These are phyloP conservation scores for Talaromyces sp. DNA, from an alignment of 2,329 filamentous ascomycete genomes.

Conservation along the genomic window DNA sequence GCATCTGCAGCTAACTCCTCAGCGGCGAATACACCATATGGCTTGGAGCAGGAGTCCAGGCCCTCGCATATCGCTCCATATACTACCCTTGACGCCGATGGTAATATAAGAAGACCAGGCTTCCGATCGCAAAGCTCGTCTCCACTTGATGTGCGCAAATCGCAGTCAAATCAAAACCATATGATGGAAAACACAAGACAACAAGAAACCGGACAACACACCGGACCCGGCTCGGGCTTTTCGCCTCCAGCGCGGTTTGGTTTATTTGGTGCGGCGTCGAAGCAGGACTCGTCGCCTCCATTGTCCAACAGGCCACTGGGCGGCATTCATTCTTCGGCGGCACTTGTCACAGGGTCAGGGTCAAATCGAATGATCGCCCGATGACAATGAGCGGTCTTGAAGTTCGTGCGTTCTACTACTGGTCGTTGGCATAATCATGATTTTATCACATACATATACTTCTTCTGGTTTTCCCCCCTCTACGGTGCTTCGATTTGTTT, in stretches of 20 bases:
- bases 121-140: slow-evolving; percentile 35
- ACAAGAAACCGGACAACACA: slow-evolving; percentile 17
- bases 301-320: slow-evolving; percentile 24
- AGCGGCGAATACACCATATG: slow-evolving; percentile 39
- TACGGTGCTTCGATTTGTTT: neutral
- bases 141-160: slow-evolving; percentile 35
- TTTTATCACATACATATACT: neutral
- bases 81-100: slow-evolving; percentile 28
- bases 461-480: neutral
- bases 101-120: slow-evolving; percentile 22
- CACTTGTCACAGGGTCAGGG: slow-evolving; percentile 18
- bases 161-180: slow-evolving; percentile 23
- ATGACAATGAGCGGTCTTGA: slow-evolving; percentile 14
- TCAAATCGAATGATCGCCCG: slow-evolving; percentile 26
- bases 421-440: neutral
- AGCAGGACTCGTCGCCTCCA: slow-evolving; percentile 27
- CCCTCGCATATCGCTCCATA: slow-evolving; percentile 20
- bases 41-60: slow-evolving; percentile 30
- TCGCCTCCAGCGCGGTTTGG: slow-evolving; percentile 31
- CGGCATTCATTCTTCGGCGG: slow-evolving; percentile 27
- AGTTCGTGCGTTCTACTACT: neutral
- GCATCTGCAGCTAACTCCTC: slow-evolving; percentile 38
- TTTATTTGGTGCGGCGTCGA: slow-evolving; percentile 26
- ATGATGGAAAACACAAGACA: slow-evolving; percentile 22
- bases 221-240: slow-evolving; percentile 24